Conservation (phyloP, 768 basidiomycete genomes). For the Xerocomellus dryophilus region DNA sequence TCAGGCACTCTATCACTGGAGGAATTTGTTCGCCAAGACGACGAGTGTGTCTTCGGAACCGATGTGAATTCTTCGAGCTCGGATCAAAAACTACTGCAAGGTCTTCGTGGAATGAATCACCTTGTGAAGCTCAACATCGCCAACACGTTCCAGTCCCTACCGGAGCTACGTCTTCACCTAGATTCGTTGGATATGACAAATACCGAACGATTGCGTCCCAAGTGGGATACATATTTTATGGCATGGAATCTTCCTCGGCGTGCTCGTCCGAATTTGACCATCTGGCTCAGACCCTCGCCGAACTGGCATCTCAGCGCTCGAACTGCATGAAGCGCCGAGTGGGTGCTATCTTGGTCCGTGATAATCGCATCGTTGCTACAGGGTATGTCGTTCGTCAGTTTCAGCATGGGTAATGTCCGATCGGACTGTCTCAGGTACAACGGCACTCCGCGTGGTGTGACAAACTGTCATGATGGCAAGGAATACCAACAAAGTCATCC, state of each 20-base stretch:
- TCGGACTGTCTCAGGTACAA: constrained; percentile 66
- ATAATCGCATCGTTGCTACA: constrained; percentile 74
- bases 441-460: constrained; percentile 87
- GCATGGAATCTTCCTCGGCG: constrained; percentile 37
- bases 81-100: not conserved
- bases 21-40: constrained; percentile 72
- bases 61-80: constrained; percentile 21
- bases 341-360: constrained; percentile 87
- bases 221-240: constrained; percentile 99
- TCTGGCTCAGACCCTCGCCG: constrained; percentile 71
- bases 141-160: constrained; percentile 58
- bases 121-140: constrained; percentile 58
- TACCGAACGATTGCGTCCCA: constrained; percentile 73
- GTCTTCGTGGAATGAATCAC: constrained; percentile 34
- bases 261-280: constrained; percentile 4
- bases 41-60: constrained; percentile 61
- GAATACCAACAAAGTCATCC: not conserved
- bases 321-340: constrained; percentile 98
- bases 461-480: constrained; percentile 65
- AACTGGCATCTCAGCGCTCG: constrained; percentile 82
- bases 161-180: constrained; percentile 59
- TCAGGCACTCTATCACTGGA: constrained; percentile 47
- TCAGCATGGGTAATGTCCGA: not conserved
- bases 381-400: constrained; percentile 46
- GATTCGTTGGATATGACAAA: constrained; percentile 68